Conservation (phyloP, 2,329 filamentous ascomycete species). For the Zymoseptoria tritici region DNA sequence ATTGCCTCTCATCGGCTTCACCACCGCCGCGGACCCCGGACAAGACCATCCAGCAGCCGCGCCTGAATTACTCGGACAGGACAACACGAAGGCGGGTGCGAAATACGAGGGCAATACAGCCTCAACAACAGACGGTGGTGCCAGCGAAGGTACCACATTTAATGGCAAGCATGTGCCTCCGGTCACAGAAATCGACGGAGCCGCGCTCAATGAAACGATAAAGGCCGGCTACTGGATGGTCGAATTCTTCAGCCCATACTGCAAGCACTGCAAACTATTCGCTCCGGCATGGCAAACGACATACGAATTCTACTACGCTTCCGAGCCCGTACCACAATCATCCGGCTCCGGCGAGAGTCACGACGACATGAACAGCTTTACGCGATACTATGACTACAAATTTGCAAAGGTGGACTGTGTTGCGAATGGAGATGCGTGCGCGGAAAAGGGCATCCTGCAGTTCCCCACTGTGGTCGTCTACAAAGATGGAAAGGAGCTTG, state of each 20-base stretch:
- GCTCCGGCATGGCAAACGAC: slow-evolving; percentile 84
- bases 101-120: slow-evolving; percentile 6
- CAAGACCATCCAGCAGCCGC: slow-evolving; percentile 9
- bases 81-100: background rate
- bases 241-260: slow-evolving; percentile 46
- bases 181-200: slow-evolving; percentile 52
- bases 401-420: slow-evolving; percentile 83
- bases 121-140: slow-evolving; percentile 19
- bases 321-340: slow-evolving; percentile 56
- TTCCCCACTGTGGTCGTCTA: slow-evolving; percentile 76
- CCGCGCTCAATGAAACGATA: slow-evolving; percentile 51
- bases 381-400: slow-evolving; percentile 77
- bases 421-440: slow-evolving; percentile 72
- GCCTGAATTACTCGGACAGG: background rate
- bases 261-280: slow-evolving; percentile 67
- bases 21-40: slow-evolving; percentile 11
- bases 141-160: slow-evolving; percentile 47
- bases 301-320: slow-evolving; percentile 94
- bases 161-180: slow-evolving; percentile 61
- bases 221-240: slow-evolving; percentile 61
- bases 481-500: slow-evolving; percentile 64
- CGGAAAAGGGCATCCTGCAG: slow-evolving; percentile 55
- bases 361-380: slow-evolving; percentile 59
- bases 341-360: slow-evolving; percentile 37
- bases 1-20: slow-evolving; percentile 21